These are phyloP conservation scores for Aplosporella prunicola DNA, from an alignment of 2,329 filamentous ascomycete genomes.

Conservation along the genomic window DNA sequence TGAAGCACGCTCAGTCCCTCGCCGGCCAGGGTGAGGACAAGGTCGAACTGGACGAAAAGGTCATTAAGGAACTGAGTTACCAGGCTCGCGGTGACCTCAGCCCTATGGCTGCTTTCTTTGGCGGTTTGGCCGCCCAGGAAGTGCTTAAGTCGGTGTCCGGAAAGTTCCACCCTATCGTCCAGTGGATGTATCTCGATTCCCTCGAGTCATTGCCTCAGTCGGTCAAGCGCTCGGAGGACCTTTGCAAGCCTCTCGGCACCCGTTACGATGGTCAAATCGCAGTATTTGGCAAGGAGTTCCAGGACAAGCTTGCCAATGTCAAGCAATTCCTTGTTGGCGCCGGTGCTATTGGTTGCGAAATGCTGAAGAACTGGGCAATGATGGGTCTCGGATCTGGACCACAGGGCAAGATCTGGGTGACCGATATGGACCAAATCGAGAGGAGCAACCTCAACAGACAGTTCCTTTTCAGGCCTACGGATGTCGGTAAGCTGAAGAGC, in stretches of 20 bases:
- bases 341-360: slow-evolving; percentile 95
- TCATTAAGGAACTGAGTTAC: slow-evolving; percentile 87
- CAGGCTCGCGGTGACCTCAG: slow-evolving; percentile 86
- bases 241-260: slow-evolving; percentile 74
- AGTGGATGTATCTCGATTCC: slow-evolving; percentile 97
- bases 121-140: slow-evolving; percentile 87
- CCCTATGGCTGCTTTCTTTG: slow-evolving; percentile 91
- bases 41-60: slow-evolving; percentile 79
- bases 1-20: slow-evolving; percentile 66
- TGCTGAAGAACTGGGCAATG: slow-evolving; percentile 99
- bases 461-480: slow-evolving; percentile 86
- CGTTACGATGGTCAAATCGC: slow-evolving; percentile 97
- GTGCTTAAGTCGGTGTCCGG: slow-evolving; percentile 94
- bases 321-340: slow-evolving; percentile 93
- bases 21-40: slow-evolving; percentile 58
- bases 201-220: slow-evolving; percentile 84
- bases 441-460: slow-evolving; percentile 98
- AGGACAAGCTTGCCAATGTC: slow-evolving; percentile 84
- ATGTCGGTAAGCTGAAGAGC: slow-evolving; percentile 95
- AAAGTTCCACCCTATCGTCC: slow-evolving; percentile 91
- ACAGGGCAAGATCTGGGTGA: slow-evolving; percentile 80
- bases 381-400: slow-evolving; percentile 86
- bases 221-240: slow-evolving; percentile 66
- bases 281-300: slow-evolving; percentile 87
- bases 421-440: slow-evolving; percentile 97